Evolutionary conservation across 371 early-diverging fungal genomes (phyloP).

Genomic region (Saksenaea vasiformis): DNA sequence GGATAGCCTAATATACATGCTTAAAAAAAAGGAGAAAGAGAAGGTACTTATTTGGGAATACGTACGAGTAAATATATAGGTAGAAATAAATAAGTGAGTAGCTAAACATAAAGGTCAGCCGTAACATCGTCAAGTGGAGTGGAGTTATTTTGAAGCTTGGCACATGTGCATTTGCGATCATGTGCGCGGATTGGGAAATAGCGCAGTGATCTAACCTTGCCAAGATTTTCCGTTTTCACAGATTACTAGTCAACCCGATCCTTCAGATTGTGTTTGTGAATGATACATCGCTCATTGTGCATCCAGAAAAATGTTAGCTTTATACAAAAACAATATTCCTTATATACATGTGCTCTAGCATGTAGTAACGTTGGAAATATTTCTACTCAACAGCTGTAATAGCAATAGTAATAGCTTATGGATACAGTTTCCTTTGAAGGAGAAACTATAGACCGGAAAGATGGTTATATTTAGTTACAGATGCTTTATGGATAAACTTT

Average conservation of each 20-base stretch:
- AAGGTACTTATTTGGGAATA: not conserved
- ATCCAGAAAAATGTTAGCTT: too few relatives aligned
- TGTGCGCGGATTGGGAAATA: not conserved
- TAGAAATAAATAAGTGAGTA: not conserved
- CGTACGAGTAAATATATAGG: not conserved
- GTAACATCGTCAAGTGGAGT: not conserved
- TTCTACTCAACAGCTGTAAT: not conserved
- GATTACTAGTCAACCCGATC: not conserved
- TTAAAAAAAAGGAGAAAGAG: not conserved
- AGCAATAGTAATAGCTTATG: not conserved
- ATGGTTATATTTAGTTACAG: too few relatives aligned
- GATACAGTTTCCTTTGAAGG: too few relatives aligned
- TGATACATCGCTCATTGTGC: too few relatives aligned
- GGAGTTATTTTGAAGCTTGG: not conserved
- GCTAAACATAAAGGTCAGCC: not conserved
- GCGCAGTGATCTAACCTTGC: not conserved
- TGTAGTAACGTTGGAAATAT: slow-evolving; percentile 1
- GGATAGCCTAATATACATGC: not conserved
- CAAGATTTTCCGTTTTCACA: not conserved
- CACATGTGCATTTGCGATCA: not conserved
- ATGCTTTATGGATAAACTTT: too few relatives aligned
- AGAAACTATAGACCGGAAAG: too few relatives aligned
- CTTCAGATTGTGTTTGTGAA: not conserved
- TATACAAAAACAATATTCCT: too few relatives aligned
- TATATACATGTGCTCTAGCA: not conserved